These are phyloP conservation scores for Cercospora sp. DNA, from an alignment of 2,329 filamentous ascomycete genomes.

Conservation along the genomic window DNA sequence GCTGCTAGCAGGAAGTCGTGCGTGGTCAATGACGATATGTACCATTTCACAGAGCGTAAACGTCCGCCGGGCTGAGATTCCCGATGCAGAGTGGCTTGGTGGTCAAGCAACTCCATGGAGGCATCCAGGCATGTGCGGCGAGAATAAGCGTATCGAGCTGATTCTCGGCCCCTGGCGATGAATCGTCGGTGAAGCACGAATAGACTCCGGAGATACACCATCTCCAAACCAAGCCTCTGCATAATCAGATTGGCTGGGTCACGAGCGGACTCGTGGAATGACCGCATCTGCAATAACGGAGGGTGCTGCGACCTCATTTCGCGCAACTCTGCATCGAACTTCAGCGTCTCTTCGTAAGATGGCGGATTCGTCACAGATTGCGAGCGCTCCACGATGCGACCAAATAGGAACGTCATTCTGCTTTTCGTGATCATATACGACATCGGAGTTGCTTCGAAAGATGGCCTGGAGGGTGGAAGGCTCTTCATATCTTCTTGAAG, in stretches of 20 bases:
- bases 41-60: constrained; percentile 73
- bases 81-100: constrained; percentile 72
- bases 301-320: constrained; percentile 67
- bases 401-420: constrained; percentile 66
- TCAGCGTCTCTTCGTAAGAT: constrained; percentile 63
- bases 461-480: constrained; percentile 67
- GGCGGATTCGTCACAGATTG: constrained; percentile 62
- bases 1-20: constrained; percentile 85
- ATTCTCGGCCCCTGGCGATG: constrained; percentile 73
- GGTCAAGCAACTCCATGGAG: constrained; percentile 75
- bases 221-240: constrained; percentile 79
- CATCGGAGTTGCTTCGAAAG: constrained; percentile 71
- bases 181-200: constrained; percentile 89
- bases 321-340: constrained; percentile 59
- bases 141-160: constrained; percentile 80
- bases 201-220: constrained; percentile 84
- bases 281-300: constrained; percentile 73
- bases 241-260: constrained; percentile 72
- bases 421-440: constrained; percentile 78
- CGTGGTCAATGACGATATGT: constrained; percentile 74
- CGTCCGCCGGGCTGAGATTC: constrained; percentile 74
- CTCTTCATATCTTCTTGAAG: constrained; percentile 68
- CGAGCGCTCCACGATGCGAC: constrained; percentile 67
- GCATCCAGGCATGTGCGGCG: constrained; percentile 82
- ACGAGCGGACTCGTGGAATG: constrained; percentile 70